Evolutionary conservation across 2,329 filamentous ascomycete species (phyloP), one percentile per base, ranked within the genome.

Genomic region (Alternaria viburni): DNA sequence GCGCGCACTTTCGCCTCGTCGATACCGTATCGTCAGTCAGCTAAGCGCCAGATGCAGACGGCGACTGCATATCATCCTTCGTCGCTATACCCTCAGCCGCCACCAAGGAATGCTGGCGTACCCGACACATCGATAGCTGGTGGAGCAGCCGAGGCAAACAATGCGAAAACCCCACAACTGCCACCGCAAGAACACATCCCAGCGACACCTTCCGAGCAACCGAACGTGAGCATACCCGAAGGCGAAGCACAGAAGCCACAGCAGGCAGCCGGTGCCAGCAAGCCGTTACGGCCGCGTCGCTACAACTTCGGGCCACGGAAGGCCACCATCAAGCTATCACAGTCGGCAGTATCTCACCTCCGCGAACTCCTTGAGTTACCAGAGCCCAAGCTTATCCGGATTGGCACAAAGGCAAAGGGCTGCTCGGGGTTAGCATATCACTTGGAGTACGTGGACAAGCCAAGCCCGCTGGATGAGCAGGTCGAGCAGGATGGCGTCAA

Each of bases 401-500:
- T 99, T 6, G 94, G 96, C 12, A 96, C 98, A 65, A 93, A 91
- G 80, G 97, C 97, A 81, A 88, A 93, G 69, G 96, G 96, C 10
- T 99, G 96, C 81, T 97, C 93, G 56, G 96, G 96, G 15, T 83
- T 98, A 69, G 91, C 94, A 30, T 99, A 99, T 79, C 89, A 97
- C 76, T 84, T 99, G 26, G 94, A 98, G 81, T 99, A 95, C 73
- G 95, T 98, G 54, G 94, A 98, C 73, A 94, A 94, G 84, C 88
- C 95, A 0, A 93, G 90, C 5, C 85, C 87, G 41, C 95, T 98
- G 74, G 96, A 99, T 74, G 96, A 99, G 81, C 86, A 90, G 55
- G 93, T 99, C 1, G 94, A 96, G 77, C 96, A 99, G 79, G 96
- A 98, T 74, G 96, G 95, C 0, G 95, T 99, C 61, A 95, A 92